These are phyloP conservation scores for Glycine soja DNA, from an alignment of 306 rosid genomes.

Conservation along the genomic window DNA sequence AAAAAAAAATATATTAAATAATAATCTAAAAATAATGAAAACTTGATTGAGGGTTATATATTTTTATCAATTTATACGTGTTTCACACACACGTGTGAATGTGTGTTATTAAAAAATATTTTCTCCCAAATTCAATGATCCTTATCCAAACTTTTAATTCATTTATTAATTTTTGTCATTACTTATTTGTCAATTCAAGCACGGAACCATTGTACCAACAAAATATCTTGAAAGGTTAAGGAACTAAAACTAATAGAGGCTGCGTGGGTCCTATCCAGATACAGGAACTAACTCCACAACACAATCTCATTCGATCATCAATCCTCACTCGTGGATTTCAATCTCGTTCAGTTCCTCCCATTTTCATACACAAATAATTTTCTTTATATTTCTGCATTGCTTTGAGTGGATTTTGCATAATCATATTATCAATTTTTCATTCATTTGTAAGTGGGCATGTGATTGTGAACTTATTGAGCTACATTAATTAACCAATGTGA, in stretches of 20 bases:
- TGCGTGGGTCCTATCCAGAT: neutral
- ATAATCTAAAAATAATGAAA: too few relatives aligned
- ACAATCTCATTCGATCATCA: slow-evolving; percentile 8
- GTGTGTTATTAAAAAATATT: neutral
- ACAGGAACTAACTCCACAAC: neutral
- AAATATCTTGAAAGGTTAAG: neutral
- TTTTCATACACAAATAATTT: neutral
- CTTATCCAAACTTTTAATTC: neutral
- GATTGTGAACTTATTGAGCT: neutral
- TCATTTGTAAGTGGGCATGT: slow-evolving; percentile 14
- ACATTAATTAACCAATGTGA: neutral
- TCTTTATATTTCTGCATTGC: neutral
- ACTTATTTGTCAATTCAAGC: too few relatives aligned
- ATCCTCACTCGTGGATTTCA: neutral
- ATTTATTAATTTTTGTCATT: too few relatives aligned
- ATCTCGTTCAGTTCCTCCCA: neutral
- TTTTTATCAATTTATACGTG: too few relatives aligned
- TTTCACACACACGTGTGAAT: neutral
- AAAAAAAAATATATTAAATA: too few relatives aligned
- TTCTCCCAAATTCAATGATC: neutral
- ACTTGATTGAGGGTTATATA: too few relatives aligned
- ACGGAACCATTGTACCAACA: too few relatives aligned
- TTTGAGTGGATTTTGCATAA: slow-evolving; percentile 20
- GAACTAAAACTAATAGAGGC: too few relatives aligned
- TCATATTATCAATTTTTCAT: neutral